Evolutionary conservation across 352 stramenopile genomes (phyloP).

Genomic region (Globisporangium iwayamae): DNA sequence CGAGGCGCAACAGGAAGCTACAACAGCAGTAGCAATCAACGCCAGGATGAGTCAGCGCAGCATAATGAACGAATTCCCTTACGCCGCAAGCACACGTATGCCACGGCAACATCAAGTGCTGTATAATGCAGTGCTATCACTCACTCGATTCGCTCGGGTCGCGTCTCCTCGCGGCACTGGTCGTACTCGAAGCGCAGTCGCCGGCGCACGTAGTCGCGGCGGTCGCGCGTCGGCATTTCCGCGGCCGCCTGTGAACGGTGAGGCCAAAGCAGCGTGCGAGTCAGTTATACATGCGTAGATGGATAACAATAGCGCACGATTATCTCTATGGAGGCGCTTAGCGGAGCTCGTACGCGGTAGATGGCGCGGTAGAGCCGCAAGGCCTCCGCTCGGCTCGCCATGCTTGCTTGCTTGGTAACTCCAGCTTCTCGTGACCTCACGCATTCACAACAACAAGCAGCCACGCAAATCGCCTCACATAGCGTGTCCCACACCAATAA

Average conservation of each 20-base stretch:
- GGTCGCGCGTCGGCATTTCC: constrained; percentile 66
- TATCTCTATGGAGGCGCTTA: background rate
- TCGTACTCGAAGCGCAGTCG: constrained; percentile 73
- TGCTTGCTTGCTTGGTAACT: background rate
- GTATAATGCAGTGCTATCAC: background rate
- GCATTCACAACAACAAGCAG: background rate
- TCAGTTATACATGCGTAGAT: background rate
- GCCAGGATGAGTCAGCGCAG: background rate
- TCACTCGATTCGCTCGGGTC: constrained; percentile 55
- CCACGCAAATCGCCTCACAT: background rate
- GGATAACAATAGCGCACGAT: background rate
- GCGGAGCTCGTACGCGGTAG: constrained; percentile 48
- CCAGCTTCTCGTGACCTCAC: background rate
- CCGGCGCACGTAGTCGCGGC: constrained; percentile 59
- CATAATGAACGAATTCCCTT: background rate
- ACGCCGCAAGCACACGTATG: background rate
- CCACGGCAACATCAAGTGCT: background rate
- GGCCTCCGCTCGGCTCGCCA: constrained; percentile 29
- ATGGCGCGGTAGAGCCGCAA: constrained; percentile 70
- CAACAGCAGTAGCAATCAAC: background rate
- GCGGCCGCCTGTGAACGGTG: constrained; percentile 35
- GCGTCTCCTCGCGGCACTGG: constrained; percentile 46
- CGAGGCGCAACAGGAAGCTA: constrained; percentile 45
- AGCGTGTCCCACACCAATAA: background rate
- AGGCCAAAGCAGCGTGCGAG: background rate